A percentile compares a stretch with the other conserved stretches of the same genome.
Conservation (phyloP, 441 rosid genomes). For the Aquilaria agallochum region DNA sequence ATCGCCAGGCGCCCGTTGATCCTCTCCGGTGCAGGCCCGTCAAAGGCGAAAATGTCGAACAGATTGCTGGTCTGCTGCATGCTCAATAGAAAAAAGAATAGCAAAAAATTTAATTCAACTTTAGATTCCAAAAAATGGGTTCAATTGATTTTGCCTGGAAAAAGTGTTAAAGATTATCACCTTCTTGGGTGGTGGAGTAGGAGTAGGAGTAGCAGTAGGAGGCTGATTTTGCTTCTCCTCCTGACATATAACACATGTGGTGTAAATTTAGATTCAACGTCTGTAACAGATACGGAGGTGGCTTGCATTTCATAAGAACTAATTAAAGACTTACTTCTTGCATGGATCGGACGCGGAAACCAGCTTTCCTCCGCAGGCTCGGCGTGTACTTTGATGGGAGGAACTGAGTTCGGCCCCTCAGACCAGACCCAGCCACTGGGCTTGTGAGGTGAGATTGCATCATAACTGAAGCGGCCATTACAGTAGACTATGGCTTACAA, state of each 20-base stretch:
- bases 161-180: neutral
- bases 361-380: constrained; percentile 17
- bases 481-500: neutral
- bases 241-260: neutral
- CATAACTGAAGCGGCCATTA: constrained; percentile 36
- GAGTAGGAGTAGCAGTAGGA: constrained; percentile 1
- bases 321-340: constrained; percentile 29
- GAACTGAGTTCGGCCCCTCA: constrained; percentile 14
- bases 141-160: constrained; percentile 17
- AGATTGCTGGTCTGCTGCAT: constrained; percentile 50
- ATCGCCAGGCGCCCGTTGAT: constrained; percentile 85
- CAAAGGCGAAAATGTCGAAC: constrained; percentile 63
- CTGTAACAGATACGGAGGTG: neutral
- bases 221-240: neutral
- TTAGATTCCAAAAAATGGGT: neutral
- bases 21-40: constrained; percentile 92
- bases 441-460: constrained; percentile 34
- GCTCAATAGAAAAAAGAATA: neutral
- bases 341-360: constrained; percentile 37
- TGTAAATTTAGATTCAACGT: too few relatives aligned
- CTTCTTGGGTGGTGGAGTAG: constrained; percentile 4
- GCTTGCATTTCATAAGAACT: neutral
- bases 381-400: constrained; percentile 14
- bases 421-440: constrained; percentile 17
- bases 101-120: too few relatives aligned